phyloP scores from a whole-genome alignment of 2,329 filamentous ascomycete genomes.

The Niveomyces coronatus region DNA sequence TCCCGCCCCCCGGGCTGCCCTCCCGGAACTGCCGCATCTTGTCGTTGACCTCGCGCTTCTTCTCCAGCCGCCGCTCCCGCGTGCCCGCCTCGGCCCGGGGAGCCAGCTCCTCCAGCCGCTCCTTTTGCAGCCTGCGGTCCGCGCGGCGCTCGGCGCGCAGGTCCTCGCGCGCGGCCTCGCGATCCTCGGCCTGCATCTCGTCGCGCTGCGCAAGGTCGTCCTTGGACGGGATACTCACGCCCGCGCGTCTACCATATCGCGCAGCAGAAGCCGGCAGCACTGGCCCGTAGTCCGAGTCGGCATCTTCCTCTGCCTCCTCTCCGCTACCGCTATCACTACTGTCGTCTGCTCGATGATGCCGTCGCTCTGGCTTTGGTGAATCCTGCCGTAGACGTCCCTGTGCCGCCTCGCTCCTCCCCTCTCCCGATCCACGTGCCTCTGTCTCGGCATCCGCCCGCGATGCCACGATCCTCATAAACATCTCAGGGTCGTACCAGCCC shows the following conservation, averaged over 20 bases:
- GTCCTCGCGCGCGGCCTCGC: constrained; percentile 38
- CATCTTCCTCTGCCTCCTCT: constrained; percentile 13
- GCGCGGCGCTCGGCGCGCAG: constrained; percentile 51
- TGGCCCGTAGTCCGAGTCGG: constrained; percentile 38
- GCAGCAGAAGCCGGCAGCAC: constrained; percentile 16
- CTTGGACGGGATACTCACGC: constrained; percentile 58
- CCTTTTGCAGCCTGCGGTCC: constrained; percentile 58
- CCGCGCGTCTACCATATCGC: constrained; percentile 16
- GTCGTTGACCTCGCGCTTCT: constrained; percentile 62
- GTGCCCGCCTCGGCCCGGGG: constrained; percentile 78
- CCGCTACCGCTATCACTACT: constrained; percentile 1
- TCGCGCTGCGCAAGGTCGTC: constrained; percentile 60
- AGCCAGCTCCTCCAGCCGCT: constrained; percentile 66
- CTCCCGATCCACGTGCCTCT: not conserved
- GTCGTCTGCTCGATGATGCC: constrained; percentile 7
- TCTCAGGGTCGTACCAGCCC: constrained; percentile 85
- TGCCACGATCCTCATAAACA: constrained; percentile 36
- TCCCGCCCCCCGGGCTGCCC: constrained; percentile 47
- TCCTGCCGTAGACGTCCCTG: constrained; percentile 10
- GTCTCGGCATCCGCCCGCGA: constrained; percentile 12
- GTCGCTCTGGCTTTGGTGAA: constrained; percentile 9
- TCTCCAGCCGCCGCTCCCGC: constrained; percentile 76
- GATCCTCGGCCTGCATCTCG: constrained; percentile 41
- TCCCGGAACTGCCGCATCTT: constrained; percentile 65
- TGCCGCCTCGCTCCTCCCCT: constrained; percentile 2